phyloP scores from a whole-genome alignment of 1,139 yeast species.

The Debaryomyces robertsiae region DNA sequence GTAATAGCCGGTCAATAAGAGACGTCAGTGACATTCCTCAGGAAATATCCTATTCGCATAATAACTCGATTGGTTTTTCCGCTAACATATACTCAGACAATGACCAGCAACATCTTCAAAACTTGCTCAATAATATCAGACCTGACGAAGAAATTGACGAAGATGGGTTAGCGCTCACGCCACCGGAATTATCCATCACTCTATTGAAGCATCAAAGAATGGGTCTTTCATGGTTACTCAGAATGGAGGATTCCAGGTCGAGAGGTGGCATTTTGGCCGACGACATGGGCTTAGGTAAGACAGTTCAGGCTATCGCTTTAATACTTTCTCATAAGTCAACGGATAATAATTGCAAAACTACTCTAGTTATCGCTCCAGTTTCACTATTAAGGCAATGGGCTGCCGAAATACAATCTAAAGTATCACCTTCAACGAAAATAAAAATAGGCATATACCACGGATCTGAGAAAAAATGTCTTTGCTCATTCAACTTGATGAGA shows the following conservation, averaged over 20 bases:
- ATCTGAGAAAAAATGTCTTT: constrained; percentile 37
- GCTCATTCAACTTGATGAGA: constrained; percentile 48
- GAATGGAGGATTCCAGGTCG: constrained; percentile 59
- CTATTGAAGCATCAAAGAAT: constrained; percentile 82
- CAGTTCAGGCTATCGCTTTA: constrained; percentile 77
- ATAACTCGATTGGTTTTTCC: neutral
- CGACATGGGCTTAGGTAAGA: constrained; percentile 95
- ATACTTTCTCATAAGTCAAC: constrained; percentile 57
- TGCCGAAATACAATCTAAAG: constrained; percentile 66
- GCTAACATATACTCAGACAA: constrained; percentile 26
- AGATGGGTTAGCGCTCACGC: constrained; percentile 59
- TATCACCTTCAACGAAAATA: constrained; percentile 50
- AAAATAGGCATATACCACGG: constrained; percentile 67
- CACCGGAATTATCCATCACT: constrained; percentile 63
- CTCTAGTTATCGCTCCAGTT: constrained; percentile 83
- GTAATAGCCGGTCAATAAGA: neutral
- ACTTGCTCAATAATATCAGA: constrained; percentile 66
- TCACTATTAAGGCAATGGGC: constrained; percentile 84
- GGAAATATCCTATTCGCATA: neutral
- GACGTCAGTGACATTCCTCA: neutral
- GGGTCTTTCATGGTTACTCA: constrained; percentile 80
- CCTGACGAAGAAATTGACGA: constrained; percentile 54
- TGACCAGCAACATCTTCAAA: constrained; percentile 46
- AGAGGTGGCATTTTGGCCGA: constrained; percentile 88
- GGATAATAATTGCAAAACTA: constrained; percentile 48